These are phyloP conservation scores for Cyclanthera cordifolia DNA, from an alignment of 306 rosid species.

Conservation along the genomic window DNA sequence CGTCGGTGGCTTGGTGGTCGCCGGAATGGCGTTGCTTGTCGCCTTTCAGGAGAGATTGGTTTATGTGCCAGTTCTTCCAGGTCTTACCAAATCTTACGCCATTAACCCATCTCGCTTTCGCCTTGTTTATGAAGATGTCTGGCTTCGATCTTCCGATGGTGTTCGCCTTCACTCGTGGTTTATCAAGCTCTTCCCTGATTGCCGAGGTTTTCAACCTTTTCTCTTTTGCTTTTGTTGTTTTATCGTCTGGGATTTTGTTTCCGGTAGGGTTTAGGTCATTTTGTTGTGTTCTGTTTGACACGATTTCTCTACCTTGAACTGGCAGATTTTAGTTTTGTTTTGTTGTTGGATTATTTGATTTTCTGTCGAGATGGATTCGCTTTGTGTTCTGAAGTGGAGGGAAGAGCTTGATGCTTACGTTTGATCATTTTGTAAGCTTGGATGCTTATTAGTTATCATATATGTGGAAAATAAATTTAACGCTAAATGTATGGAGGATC, in stretches of 20 bases:
- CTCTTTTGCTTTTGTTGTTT: neutral
- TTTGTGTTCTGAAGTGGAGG: neutral
- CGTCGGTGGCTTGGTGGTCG: constrained; percentile 69
- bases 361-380: neutral
- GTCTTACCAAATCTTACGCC: constrained; percentile 72
- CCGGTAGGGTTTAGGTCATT: neutral
- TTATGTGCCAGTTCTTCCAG: constrained; percentile 86
- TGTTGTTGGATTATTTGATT: neutral
- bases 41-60: constrained; percentile 91
- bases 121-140: constrained; percentile 68
- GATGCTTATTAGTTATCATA: neutral
- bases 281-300: neutral
- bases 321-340: neutral
- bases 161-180: constrained; percentile 96
- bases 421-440: neutral
- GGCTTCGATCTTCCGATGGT: constrained; percentile 88
- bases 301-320: neutral
- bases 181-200: constrained; percentile 84
- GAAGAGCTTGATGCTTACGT: neutral
- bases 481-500: neutral
- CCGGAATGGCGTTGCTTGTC: constrained; percentile 89
- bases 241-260: neutral
- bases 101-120: constrained; percentile 76
- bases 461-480: too few species aligned
- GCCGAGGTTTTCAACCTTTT: constrained; percentile 46